Evolutionary conservation across 2,329 filamentous ascomycete species (phyloP), one percentile per base, ranked within the genome.

Genomic region (Trichophyton verrucosum): DNA sequence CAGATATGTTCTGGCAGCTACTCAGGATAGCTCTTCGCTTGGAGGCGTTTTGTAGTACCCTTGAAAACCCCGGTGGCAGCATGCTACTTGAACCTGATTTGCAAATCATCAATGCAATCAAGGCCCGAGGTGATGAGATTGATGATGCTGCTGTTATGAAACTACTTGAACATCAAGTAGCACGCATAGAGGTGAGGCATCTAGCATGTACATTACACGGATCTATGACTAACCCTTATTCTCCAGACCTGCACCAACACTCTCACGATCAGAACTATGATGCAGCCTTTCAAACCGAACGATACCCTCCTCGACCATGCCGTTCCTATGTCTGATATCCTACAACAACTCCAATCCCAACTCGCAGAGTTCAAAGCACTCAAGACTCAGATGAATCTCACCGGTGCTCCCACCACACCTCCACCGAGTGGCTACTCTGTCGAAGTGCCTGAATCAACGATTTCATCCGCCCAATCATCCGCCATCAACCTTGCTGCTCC

Each of bases 121-220:
- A 84, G 72, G 78, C 80, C 61, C 76, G 86, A 47, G 89, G 88
- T 58, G 90, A 89, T 9, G 91, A 96, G 71, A 83, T 96, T 60
- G 90, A 91, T 30, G 94, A 97, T 78, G 81, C 84, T 59, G 92
- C 95, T 74, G 77, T 97, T 74, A 76, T 95, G 61, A 91, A 89
- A 69, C 90, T 99, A 69, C 82, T 97, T 73, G 91, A 95, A 72
- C 91, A 97, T 71, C 91, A 96, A 80, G 88, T 99, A 67, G 91
- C 88, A 72, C 85, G 94, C 69, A 95, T 99, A 72, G 94, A 99
- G 85, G 91, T 95, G 79, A 75, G 57, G 57, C 17, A n/a, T n/a
- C 6, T 36, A 24, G 3, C 9, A n/a, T 38, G 33, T 38, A 38
- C 33, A 13, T 13, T 3, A 38, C 33, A 13, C 33, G 2, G 9